Conservation (phyloP, 1,284 basidiomycete species). For the Inonotus hispidus region DNA sequence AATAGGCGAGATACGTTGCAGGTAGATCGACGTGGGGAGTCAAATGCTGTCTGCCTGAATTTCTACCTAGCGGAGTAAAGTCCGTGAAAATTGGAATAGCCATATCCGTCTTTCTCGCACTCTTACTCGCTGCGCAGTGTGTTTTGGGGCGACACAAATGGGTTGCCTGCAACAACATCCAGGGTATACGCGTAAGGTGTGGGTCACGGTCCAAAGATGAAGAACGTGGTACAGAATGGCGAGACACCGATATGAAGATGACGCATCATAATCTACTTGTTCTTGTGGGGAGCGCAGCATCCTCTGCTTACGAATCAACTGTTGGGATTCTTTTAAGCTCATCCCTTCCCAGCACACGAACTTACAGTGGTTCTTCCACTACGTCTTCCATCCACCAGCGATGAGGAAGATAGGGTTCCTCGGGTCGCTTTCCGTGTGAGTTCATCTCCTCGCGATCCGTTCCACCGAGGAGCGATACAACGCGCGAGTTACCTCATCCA, state of each 20-base stretch:
- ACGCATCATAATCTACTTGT: slow-evolving; percentile 73
- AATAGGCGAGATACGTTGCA: too few relatives aligned
- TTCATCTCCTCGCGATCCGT: slow-evolving; percentile 75
- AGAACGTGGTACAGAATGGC: slow-evolving; percentile 32
- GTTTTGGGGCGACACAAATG: slow-evolving; percentile 78
- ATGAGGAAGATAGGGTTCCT: slow-evolving; percentile 86
- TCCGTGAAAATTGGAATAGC: slow-evolving; percentile 73
- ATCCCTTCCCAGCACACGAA: slow-evolving; percentile 57
- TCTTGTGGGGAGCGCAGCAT: slow-evolving; percentile 59
- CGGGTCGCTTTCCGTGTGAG: slow-evolving; percentile 82
- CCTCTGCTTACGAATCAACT: slow-evolving; percentile 63
- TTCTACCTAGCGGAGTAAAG: too few relatives aligned
- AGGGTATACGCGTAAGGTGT: slow-evolving; percentile 64
- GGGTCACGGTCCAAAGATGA: slow-evolving; percentile 60
- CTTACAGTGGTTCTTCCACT: slow-evolving; percentile 79
- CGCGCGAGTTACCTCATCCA: slow-evolving; percentile 51
- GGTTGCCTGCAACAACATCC: slow-evolving; percentile 61
- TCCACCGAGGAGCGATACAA: slow-evolving; percentile 64
- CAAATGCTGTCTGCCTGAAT: too few relatives aligned
- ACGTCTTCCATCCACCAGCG: slow-evolving; percentile 86
- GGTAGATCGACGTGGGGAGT: too few relatives aligned
- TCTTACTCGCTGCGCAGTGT: slow-evolving; percentile 62
- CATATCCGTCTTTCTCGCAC: slow-evolving; percentile 56
- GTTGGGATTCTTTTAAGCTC: slow-evolving; percentile 43
- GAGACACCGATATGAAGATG: slow-evolving; percentile 50